These are phyloP conservation scores for Globisporangium megalacanthum DNA, from an alignment of 352 stramenopile species.

Conservation along the genomic window DNA sequence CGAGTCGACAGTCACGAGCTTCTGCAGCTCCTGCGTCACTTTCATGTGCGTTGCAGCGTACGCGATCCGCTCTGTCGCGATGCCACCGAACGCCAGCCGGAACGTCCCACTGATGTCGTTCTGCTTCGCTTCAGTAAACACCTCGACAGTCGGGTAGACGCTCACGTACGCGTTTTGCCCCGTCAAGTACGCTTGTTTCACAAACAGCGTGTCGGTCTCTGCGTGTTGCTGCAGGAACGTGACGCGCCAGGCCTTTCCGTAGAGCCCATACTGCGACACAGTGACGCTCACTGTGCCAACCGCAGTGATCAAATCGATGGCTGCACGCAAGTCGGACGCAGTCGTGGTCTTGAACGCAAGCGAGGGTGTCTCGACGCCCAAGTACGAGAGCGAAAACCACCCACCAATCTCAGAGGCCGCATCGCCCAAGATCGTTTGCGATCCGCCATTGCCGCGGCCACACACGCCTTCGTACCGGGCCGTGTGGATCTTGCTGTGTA, in stretches of 20 bases:
- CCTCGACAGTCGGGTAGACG: constrained; percentile 58
- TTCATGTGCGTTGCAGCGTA: constrained; percentile 66
- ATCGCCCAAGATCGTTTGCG: constrained; percentile 71
- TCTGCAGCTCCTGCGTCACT: constrained; percentile 63
- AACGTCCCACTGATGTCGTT: constrained; percentile 66
- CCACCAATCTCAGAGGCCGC: constrained; percentile 80
- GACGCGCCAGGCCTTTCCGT: constrained; percentile 87
- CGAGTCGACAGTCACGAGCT: constrained; percentile 50
- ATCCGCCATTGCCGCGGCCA: constrained; percentile 32
- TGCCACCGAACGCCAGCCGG: constrained; percentile 43
- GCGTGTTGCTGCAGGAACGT: constrained; percentile 82
- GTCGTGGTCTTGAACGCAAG: constrained; percentile 77
- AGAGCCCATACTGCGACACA: constrained; percentile 45
- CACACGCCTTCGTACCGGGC: constrained; percentile 68
- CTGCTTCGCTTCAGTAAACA: constrained; percentile 46
- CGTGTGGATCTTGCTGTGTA: constrained; percentile 56
- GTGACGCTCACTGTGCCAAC: constrained; percentile 83
- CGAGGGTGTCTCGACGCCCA: constrained; percentile 59
- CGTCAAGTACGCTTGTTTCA: constrained; percentile 68
- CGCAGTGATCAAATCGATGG: constrained; percentile 84
- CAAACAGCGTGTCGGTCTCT: constrained; percentile 60
- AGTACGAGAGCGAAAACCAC: constrained; percentile 89
- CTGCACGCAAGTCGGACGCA: constrained; percentile 72
- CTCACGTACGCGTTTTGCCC: constrained; percentile 66
- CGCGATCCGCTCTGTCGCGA: constrained; percentile 47